phyloP scores from a whole-genome alignment of 345 rosid genomes.

The Xanthoceras sorbifolium region DNA sequence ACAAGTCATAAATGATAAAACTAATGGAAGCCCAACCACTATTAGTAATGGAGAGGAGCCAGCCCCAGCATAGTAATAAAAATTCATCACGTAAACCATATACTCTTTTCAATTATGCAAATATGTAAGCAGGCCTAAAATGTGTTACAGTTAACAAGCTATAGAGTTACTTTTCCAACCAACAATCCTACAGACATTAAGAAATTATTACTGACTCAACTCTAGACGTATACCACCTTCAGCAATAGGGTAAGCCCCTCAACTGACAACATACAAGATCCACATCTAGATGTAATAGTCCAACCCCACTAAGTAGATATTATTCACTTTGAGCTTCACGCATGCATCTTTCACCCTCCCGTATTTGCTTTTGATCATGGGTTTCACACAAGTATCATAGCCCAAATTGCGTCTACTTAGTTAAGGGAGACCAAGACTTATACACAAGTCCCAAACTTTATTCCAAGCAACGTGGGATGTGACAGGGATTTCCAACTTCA shows the following conservation, averaged over 20 bases:
- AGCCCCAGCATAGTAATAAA: not conserved
- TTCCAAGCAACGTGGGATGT: not conserved
- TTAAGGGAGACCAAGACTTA: not conserved
- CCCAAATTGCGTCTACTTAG: not conserved
- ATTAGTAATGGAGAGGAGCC: not conserved
- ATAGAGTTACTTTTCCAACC: not conserved
- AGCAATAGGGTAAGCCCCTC: not conserved
- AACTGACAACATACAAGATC: not conserved
- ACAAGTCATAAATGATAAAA: not conserved
- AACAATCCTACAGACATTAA: not conserved
- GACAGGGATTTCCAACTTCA: not conserved
- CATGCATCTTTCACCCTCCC: not conserved
- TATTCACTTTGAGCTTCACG: not conserved
- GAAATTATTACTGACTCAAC: not conserved
- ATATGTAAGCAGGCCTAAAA: not conserved
- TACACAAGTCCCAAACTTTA: not conserved
- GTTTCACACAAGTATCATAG: not conserved
- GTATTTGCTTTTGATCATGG: not conserved
- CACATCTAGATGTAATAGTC: not conserved
- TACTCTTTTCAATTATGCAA: not conserved
- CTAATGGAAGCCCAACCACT: not conserved
- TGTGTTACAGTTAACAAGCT: not conserved
- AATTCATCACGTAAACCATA: not conserved
- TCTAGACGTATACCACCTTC: not conserved
- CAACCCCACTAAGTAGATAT: not conserved